A percentile compares a stretch with the other conserved stretches of the same genome.
These are phyloP conservation scores for Ampelomyces quisqualis DNA, from an alignment of 2,329 filamentous ascomycete species.

Conservation along the genomic window DNA sequence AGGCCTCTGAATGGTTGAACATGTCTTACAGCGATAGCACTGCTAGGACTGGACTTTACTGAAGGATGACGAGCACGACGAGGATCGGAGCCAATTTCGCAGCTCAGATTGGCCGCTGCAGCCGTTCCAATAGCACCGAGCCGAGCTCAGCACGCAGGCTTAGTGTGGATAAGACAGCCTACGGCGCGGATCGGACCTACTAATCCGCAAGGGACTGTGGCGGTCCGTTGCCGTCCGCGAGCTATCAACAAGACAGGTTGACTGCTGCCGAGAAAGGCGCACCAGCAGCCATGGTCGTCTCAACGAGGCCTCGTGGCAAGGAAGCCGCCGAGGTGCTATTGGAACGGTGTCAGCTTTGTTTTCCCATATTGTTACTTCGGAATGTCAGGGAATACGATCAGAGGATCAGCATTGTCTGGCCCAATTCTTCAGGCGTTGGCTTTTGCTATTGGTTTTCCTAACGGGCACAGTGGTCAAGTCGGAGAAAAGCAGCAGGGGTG, in stretches of 20 bases:
- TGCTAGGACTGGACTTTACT: conserved; percentile 32
- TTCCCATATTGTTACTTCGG: conserved; percentile 41
- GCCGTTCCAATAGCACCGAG: conserved; percentile 35
- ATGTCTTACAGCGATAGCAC: conserved; percentile 37
- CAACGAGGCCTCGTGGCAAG: conserved; percentile 23
- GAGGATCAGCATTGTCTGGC: conserved; percentile 42
- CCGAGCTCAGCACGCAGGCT: conserved; percentile 36
- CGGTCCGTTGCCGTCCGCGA: conserved; percentile 33
- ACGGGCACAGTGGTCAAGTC: conserved; percentile 33
- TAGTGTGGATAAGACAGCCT: conserved; percentile 35
- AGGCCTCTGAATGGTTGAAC: conserved; percentile 31
- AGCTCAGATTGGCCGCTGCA: conserved; percentile 37
- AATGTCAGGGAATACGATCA: conserved; percentile 43
- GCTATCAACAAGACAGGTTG: conserved; percentile 28
- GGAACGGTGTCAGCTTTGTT: conserved; percentile 38
- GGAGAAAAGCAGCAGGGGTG: conserved; percentile 39
- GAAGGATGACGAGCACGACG: conserved; percentile 33
- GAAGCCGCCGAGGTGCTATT: conserved; percentile 23
- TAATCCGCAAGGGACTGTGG: conserved; percentile 25
- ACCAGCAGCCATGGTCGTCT: conserved; percentile 14
- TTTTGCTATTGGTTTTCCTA: conserved; percentile 33
- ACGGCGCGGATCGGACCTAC: conserved; percentile 37
- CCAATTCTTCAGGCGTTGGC: conserved; percentile 25
- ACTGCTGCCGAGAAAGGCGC: conserved; percentile 25
- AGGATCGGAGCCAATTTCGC: conserved; percentile 28